Conservation (phyloP, 148 eudicot species). For the Persicaria tinctoria region DNA sequence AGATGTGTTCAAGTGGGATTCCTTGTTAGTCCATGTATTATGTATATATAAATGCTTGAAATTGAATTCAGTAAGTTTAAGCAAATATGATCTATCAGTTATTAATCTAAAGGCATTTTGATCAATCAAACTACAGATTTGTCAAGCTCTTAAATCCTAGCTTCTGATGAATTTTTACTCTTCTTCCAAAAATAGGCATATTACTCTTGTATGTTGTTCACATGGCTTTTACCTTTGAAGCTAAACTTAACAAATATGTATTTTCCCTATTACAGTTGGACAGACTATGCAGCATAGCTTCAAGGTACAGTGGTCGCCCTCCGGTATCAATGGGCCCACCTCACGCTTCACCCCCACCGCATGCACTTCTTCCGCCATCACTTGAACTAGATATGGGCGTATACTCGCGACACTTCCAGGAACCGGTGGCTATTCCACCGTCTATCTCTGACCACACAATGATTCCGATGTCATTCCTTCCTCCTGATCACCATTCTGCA, state of each 20-base stretch:
- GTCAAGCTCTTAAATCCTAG: neutral
- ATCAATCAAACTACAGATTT: too few relatives aligned
- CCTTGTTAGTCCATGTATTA: too few relatives aligned
- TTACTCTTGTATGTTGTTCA: neutral
- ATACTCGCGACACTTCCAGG: slow-evolving; percentile 10
- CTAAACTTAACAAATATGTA: neutral
- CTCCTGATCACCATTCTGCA: neutral
- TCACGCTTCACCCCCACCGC: neutral
- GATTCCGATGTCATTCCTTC: slow-evolving; percentile 9
- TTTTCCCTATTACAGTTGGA: slow-evolving; percentile 4
- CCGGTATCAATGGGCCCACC: slow-evolving; percentile 2
- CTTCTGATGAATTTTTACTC: neutral
- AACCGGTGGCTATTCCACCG: neutral
- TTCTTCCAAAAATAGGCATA: neutral
- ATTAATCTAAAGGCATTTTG: too few relatives aligned
- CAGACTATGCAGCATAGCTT: slow-evolving; percentile 10
- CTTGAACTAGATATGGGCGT: slow-evolving; percentile 10
- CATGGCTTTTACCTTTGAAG: neutral
- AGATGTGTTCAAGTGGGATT: too few relatives aligned
- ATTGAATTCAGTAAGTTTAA: too few relatives aligned
- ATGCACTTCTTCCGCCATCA: slow-evolving; percentile 7
- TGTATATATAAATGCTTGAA: too few relatives aligned
- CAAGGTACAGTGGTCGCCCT: neutral
- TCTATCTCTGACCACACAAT: neutral
- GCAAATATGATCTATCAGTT: too few relatives aligned